Conservation (phyloP, 768 basidiomycete genomes). For the Guyanaporus albipodus region DNA sequence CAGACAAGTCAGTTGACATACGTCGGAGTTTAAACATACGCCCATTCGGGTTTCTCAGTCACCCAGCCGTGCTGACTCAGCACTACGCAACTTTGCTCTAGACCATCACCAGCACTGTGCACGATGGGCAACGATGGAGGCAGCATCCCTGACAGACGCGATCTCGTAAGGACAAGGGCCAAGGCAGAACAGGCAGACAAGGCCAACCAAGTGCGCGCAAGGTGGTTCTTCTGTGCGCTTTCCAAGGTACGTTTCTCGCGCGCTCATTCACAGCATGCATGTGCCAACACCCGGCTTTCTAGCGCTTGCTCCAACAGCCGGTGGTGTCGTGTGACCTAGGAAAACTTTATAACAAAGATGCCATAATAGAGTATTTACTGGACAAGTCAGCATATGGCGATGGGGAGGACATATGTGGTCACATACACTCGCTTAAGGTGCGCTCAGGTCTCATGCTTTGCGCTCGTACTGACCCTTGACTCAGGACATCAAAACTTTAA, state of each 20-base stretch:
- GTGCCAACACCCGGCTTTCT: conserved; percentile 4
- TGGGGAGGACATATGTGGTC: conserved; percentile 87
- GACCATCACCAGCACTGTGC: too few relatives aligned
- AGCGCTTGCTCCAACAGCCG: conserved; percentile 85
- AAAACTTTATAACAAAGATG: conserved; percentile 95
- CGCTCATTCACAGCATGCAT: not conserved
- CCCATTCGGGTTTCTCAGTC: conserved; percentile 3
- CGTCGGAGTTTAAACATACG: conserved; percentile 6
- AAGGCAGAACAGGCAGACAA: conserved; percentile 90
- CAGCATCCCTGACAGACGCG: conserved; percentile 80
- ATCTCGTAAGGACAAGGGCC: conserved; percentile 67
- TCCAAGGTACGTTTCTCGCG: conserved; percentile 66
- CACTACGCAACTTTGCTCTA: not conserved
- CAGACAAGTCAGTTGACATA: too few relatives aligned
- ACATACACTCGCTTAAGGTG: conserved; percentile 88
- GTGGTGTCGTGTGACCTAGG: conserved; percentile 90
- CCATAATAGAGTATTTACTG: conserved; percentile 85
- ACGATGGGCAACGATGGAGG: conserved; percentile 87
- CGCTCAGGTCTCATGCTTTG: conserved; percentile 18
- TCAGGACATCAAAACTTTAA: conserved; percentile 84
- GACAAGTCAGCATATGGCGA: conserved; percentile 85
- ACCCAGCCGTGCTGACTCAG: not conserved
- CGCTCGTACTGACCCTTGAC: not conserved
- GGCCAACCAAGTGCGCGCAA: conserved; percentile 81
- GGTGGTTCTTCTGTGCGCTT: conserved; percentile 91